phyloP scores from a whole-genome alignment of 148 eudicot genomes.

The Rhododendron mucronatum region DNA sequence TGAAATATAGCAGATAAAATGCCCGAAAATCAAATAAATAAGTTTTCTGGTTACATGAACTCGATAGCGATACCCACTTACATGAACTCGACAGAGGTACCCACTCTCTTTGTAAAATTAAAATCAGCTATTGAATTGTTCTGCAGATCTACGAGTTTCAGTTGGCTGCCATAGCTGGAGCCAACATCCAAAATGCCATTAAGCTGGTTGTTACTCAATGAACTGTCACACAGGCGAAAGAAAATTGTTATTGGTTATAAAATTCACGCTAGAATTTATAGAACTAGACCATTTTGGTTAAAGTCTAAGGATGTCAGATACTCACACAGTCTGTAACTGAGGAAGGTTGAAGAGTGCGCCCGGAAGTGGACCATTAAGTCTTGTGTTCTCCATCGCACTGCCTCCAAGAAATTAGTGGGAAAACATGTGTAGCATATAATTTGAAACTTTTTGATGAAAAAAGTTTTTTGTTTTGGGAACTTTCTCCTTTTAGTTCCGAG shows the following conservation, averaged over 20 bases:
- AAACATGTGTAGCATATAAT: background rate
- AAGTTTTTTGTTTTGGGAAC: background rate
- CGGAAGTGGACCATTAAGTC: slow-evolving; percentile 58
- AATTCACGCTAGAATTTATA: background rate
- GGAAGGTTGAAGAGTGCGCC: slow-evolving; percentile 48
- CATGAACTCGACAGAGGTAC: slow-evolving; percentile 24
- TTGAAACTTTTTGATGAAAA: background rate
- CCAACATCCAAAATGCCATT: slow-evolving; percentile 47
- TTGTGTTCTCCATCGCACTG: slow-evolving; percentile 55
- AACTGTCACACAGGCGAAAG: slow-evolving; percentile 30
- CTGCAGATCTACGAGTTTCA: slow-evolving; percentile 44
- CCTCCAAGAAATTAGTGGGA: slow-evolving; percentile 9
- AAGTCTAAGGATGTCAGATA: background rate
- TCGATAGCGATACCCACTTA: slow-evolving; percentile 14
- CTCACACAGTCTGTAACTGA: slow-evolving; percentile 64
- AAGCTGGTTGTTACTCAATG: slow-evolving; percentile 46
- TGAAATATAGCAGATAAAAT: background rate
- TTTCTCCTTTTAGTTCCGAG: background rate
- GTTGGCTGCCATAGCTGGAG: slow-evolving; percentile 23
- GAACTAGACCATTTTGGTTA: background rate
- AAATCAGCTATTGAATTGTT: slow-evolving; percentile 30
- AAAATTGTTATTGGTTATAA: background rate
- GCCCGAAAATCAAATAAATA: background rate
- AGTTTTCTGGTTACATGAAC: slow-evolving; percentile 30
- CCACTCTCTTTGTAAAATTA: slow-evolving; percentile 15